These are phyloP conservation scores for Hypoxylon rubiginosum DNA, from an alignment of 2,329 filamentous ascomycete genomes.

Conservation along the genomic window DNA sequence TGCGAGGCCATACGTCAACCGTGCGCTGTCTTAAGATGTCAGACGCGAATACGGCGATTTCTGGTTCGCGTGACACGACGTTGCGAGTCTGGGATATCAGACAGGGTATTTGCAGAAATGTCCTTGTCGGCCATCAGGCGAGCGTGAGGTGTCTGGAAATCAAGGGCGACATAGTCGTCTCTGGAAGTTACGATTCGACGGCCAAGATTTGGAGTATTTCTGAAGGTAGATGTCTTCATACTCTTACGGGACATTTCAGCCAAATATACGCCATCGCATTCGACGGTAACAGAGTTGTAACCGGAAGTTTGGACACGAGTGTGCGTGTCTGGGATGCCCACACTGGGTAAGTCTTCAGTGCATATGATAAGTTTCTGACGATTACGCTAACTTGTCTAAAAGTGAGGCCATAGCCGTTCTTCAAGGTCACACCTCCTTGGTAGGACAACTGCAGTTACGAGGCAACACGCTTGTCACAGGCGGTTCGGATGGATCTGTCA, in stretches of 20 bases:
- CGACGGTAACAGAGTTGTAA: constrained; percentile 92
- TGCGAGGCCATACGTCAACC: constrained; percentile 95
- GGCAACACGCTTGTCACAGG: constrained; percentile 95
- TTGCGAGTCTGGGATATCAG: constrained; percentile 94
- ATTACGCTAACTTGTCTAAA: constrained; percentile 48
- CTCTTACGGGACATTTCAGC: constrained; percentile 93
- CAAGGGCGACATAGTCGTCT: constrained; percentile 96
- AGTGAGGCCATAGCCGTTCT: constrained; percentile 89
- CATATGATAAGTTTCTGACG: not conserved
- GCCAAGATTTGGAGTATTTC: constrained; percentile 98
- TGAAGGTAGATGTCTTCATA: constrained; percentile 91
- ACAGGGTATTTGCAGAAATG: constrained; percentile 88
- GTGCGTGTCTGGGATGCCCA: constrained; percentile 96
- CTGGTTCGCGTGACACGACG: constrained; percentile 94
- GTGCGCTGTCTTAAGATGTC: constrained; percentile 99
- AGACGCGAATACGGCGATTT: constrained; percentile 92
- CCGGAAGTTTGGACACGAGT: constrained; percentile 95
- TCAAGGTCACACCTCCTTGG: constrained; percentile 95
- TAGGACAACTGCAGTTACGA: constrained; percentile 96
- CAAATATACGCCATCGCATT: constrained; percentile 99
- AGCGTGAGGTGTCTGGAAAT: constrained; percentile 96
- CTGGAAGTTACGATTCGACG: constrained; percentile 96
- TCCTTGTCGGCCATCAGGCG: constrained; percentile 93
- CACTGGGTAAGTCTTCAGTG: constrained; percentile 74
- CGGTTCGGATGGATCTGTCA: constrained; percentile 93